Base-by-base conservation (phyloP, 176 grass and related monocot genomes). In the Otatea glauca region DNA sequence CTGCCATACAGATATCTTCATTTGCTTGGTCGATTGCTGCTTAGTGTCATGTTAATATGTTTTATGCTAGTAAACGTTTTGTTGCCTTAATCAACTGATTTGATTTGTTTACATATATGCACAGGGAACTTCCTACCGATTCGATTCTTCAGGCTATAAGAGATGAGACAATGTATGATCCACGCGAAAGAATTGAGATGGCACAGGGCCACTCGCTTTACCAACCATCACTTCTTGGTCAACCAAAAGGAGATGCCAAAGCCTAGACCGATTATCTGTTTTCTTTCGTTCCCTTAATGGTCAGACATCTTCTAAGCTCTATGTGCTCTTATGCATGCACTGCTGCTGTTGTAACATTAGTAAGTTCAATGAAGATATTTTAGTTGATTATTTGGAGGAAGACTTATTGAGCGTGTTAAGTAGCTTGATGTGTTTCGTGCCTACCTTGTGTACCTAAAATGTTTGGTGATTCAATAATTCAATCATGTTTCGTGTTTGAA, bases 101-200 rank as follows among this genome's bases (percentile, higher is more conserved):
- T 63, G 24, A 34, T 85, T 25, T 88, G 16, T 75, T 64, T 66
- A 80, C 74, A 44, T 81, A 47, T 89, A 44, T 87, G 21, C 23
- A 7, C 85, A 96, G 97, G 88, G 97, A 99, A 65, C 79, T 92
- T 89, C 80, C 93, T 29, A 83, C 81, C 4, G 79, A 86, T 51
- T 88, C 97, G 5, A 99, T 99, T 87, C 97, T 99, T 89, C 91
- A 94, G 84, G 97, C 93, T 37, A 88, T 96, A 85, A 89, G 93
- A 86, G 97, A 99, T 37, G 97, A 99, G 80, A 91, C 97, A 11
- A 99, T 99, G 93, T 96, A 78, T 75, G 97, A 99, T 89, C 97
- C 97, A 1, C 93, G 97, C 2, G 93, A 99, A 69, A 90, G 97
- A 80, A 99, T 99, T 82, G 97, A 94, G 81, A 92, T 99, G 88